Evolutionary conservation across 495 filamentous ascomycete genomes (phyloP), one percentile per base, ranked within the genome.

Genomic region (Sporormia fimetaria): DNA sequence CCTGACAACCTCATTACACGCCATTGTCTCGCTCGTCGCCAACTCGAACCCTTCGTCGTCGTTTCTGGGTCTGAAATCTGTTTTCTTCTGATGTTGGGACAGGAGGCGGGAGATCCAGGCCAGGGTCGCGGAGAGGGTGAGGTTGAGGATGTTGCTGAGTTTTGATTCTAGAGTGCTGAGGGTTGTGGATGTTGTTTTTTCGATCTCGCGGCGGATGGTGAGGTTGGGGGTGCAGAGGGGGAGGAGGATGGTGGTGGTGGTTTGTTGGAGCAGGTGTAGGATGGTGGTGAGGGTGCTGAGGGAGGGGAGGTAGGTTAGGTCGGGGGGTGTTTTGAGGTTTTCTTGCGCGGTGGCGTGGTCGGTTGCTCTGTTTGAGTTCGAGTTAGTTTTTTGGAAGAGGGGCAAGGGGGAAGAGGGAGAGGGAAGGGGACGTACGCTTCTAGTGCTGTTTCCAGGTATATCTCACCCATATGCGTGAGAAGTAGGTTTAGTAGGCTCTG

Each of bases 401-500:
- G n/a, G n/a, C n/a, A n/a, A n/a, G n/a, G 17, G 10, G 18, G 6
- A 1, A 21, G 4, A 16, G 23, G 11, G 22, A 31, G 21, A 48
- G 9, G 16, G 6, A 17, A 26, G 6, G 33, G 27, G 32, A 58
- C 65, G 61, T 53, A 67, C 40, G 87, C 83, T 54, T 96, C 90
- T 4, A 99, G 72, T 21, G 83, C 83, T 2, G 93, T 88, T 54
- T 99, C 92, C 21, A 99, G 67, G 54, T 96, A 99, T 25, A 87
- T 80, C 52, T 92, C 86, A 36, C 84, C 87, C 81, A 95, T 90
- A 45, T 82, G 80, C 11, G 77, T 74, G 17, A 95, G 71, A 1
- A 99, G 74, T 6, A 96, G 74, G 57, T 79, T 81, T 27, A 95
- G 66, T 12, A 95, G 69, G 42, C 83, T 76, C n/a, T 76, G 75